These are phyloP conservation scores for Diaporthe capsici DNA, from an alignment of 2,329 filamentous ascomycete genomes.

Conservation along the genomic window DNA sequence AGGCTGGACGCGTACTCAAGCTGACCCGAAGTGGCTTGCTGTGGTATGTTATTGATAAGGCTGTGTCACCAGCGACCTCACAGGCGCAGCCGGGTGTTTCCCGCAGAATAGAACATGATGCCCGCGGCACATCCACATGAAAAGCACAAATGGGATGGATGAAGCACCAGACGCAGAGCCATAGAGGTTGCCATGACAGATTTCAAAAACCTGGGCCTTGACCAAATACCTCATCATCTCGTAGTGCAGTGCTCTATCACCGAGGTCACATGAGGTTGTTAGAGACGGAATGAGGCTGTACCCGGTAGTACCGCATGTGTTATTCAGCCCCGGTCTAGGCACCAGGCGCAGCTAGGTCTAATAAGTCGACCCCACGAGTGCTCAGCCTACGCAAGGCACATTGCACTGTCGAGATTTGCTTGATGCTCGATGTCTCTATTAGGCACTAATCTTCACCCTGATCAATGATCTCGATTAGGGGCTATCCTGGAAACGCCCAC, in stretches of 20 bases:
- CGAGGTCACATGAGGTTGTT: neutral
- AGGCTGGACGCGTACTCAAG: neutral
- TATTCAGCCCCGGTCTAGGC: slow-evolving; percentile 4
- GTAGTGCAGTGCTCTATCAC: neutral
- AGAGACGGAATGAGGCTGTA: neutral
- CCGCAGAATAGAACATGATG: neutral
- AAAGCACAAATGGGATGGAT: neutral
- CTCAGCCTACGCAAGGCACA: slow-evolving; percentile 21
- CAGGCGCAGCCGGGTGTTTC: neutral
- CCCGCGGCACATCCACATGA: neutral
- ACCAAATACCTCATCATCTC: neutral
- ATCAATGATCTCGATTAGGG: neutral
- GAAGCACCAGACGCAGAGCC: neutral
- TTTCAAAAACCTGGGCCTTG: too few relatives aligned
- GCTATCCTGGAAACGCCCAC: neutral
- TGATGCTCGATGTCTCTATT: slow-evolving; percentile 6
- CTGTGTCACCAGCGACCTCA: neutral
- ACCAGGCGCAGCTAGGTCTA: neutral
- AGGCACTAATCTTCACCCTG: neutral
- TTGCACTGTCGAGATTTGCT: neutral
- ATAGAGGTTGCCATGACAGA: neutral
- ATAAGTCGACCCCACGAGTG: slow-evolving; percentile 7
- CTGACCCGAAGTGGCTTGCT: slow-evolving; percentile 11
- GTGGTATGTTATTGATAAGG: neutral
- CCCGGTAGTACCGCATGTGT: neutral